Base-by-base conservation (phyloP, 2,329 filamentous ascomycete species). In the Aphanoascus verrucosus region DNA sequence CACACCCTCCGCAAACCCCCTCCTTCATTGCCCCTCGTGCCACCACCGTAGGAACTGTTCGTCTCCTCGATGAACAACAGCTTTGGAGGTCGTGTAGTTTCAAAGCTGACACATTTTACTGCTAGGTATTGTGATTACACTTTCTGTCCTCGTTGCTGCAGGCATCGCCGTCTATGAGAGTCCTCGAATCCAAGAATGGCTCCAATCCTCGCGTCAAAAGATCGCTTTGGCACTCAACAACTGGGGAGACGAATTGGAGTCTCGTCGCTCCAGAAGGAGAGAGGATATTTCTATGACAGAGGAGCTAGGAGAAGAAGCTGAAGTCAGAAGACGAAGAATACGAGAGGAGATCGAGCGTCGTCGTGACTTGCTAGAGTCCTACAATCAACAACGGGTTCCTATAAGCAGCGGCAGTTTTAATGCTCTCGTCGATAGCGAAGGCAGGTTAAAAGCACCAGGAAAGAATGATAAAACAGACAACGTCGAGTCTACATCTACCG, bases 101-200 rank as follows among this genome's bases (percentile, higher is more conserved):
- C n/a, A 53, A 37, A 12, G 17, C 45, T 48, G 34, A 48, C 45
- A 5, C 2, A 5, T 47, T 47, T 34, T 42, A 2, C 17, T 38
- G 54, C 54, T 58, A 83, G 81, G 80, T 63, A 74, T 83, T 58
- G 78, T 84, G 57, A 77, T 84, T 59, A 79, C 78, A 46, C 75
- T 81, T 57, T 77, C 77, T 42, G 73, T 83, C 40, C 70, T 83
- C 53, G 75, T 83, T 50, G 81, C 81, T 56, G 79, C 81, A 15
- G 77, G 80, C 11, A 74, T 83, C 49, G 81, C 81, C 50, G 75
- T 82, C 44, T 82, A 83, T 65, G 78, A 84, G 64, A 82, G 77
- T 40, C 81, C 81, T 0, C 77, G 83, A 62, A 73, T 84, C 55
- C 74, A 79, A 65, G 72, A 76, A 74, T 84, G 81, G 81, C 68